These are phyloP conservation scores for Yarrowia sp. DNA, from an alignment of 805 yeast species.

Conservation along the genomic window DNA sequence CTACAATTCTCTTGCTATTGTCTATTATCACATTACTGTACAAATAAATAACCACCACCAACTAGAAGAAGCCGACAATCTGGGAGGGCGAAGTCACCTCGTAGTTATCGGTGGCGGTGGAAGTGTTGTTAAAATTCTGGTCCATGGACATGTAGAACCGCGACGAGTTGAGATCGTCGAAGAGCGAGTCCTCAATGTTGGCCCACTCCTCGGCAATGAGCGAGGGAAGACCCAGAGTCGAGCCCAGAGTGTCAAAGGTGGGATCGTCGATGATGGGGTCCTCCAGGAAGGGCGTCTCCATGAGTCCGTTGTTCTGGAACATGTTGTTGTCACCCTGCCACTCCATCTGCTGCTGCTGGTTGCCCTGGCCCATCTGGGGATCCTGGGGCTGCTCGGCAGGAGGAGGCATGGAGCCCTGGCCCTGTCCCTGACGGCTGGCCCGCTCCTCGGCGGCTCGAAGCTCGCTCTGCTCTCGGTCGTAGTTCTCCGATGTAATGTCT, in stretches of 20 bases:
- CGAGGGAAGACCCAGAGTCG: slow-evolving; percentile 36
- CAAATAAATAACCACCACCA: slow-evolving; percentile 31
- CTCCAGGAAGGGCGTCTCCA: slow-evolving; percentile 28
- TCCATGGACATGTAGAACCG: slow-evolving; percentile 37
- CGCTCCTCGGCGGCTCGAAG: slow-evolving; percentile 33
- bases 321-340: slow-evolving; percentile 31
- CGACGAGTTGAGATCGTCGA: slow-evolving; percentile 36
- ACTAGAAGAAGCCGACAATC: slow-evolving; percentile 34
- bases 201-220: slow-evolving; percentile 39
- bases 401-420: slow-evolving; percentile 20
- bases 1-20: background rate
- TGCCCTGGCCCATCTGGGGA: slow-evolving; percentile 6
- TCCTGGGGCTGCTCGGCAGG: slow-evolving; percentile 15
- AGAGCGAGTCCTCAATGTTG: slow-evolving; percentile 37
- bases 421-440: slow-evolving; percentile 4
- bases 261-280: slow-evolving; percentile 31
- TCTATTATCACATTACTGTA: slow-evolving; percentile 33
- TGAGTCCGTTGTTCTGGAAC: slow-evolving; percentile 31
- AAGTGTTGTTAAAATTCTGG: slow-evolving; percentile 32
- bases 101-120: slow-evolving; percentile 27
- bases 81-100: slow-evolving; percentile 36
- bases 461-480: slow-evolving; percentile 33
- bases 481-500: slow-evolving; percentile 31
- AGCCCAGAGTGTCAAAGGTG: slow-evolving; percentile 35
- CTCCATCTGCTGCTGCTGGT: slow-evolving; percentile 35